Percentiles rank a stretch among this genome's conserved stretches.
These are phyloP conservation scores for Ganoderma boninense DNA, from an alignment of 1,284 basidiomycete species.

Conservation along the genomic window DNA sequence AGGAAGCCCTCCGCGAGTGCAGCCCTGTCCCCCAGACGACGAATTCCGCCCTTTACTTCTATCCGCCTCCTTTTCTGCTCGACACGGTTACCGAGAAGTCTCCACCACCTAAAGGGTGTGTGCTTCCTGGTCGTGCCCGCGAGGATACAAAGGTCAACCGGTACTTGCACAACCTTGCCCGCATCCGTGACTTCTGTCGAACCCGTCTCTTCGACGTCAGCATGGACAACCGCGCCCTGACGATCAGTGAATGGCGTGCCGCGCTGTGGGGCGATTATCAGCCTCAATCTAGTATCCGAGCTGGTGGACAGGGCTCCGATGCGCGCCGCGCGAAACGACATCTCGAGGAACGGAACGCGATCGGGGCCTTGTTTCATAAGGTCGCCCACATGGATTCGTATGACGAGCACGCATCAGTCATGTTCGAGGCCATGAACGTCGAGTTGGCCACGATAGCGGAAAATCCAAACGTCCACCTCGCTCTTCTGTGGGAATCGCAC, in stretches of 20 bases:
- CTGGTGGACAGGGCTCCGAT: not conserved
- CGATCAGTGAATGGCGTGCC: constrained; percentile 13
- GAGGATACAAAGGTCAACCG: not conserved
- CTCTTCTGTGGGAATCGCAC: constrained; percentile 13
- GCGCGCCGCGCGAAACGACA: not conserved
- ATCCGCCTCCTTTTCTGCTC: no score
- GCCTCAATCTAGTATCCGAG: not conserved
- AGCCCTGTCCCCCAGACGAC: no score
- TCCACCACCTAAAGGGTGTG: not conserved
- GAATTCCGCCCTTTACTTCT: no score
- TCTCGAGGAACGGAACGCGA: constrained; percentile 1
- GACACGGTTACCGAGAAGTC: not conserved
- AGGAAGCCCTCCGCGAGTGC: no score
- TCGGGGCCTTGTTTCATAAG: not conserved
- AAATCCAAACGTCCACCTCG: not conserved
- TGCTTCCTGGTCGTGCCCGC: not conserved
- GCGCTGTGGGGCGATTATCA: constrained; percentile 18
- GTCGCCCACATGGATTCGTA: not conserved
- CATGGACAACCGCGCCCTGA: constrained; percentile 2
- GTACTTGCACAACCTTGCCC: not conserved
- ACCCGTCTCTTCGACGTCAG: constrained; percentile 11
- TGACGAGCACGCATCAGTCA: not conserved
- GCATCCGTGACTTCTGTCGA: constrained; percentile 16
- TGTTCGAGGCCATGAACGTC: not conserved
- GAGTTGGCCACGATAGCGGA: not conserved